These are phyloP conservation scores for Penicillium sp. DNA, from an alignment of 2,329 filamentous ascomycete species.

Conservation along the genomic window DNA sequence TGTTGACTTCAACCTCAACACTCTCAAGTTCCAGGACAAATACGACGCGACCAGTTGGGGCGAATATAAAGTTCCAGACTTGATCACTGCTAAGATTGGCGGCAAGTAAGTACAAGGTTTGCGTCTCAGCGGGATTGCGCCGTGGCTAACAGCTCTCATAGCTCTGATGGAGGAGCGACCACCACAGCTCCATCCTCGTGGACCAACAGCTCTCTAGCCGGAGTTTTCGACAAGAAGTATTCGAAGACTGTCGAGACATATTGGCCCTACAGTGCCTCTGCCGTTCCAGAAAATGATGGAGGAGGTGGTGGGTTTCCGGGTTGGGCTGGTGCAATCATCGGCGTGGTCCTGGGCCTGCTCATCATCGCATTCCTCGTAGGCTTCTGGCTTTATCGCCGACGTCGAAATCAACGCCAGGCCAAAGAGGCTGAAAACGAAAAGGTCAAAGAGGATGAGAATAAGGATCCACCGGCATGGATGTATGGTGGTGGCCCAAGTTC, in stretches of 20 bases:
- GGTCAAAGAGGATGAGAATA: background rate
- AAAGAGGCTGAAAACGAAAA: background rate
- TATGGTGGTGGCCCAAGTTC: constrained; percentile 1
- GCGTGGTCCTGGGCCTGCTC: constrained; percentile 24
- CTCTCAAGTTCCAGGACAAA: constrained; percentile 12
- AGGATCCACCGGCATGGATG: background rate
- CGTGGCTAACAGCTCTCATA: constrained; percentile 12
- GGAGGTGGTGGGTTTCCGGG: constrained; percentile 46
- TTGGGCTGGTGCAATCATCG: constrained; percentile 60
- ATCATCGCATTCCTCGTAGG: constrained; percentile 12
- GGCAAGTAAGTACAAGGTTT: constrained; percentile 30
- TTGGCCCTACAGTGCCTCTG: constrained; percentile 58
- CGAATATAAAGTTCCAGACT: constrained; percentile 16
- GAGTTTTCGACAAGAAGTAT: constrained; percentile 60
- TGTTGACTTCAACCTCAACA: constrained; percentile 22
- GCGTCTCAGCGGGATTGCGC: too few relatives aligned
- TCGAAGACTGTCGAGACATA: constrained; percentile 56
- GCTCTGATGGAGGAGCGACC: constrained; percentile 35
- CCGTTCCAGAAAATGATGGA: constrained; percentile 5
- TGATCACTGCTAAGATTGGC: constrained; percentile 34
- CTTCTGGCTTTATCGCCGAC: constrained; percentile 22
- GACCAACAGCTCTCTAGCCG: constrained; percentile 50
- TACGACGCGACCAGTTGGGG: constrained; percentile 19
- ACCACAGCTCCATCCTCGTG: constrained; percentile 41
- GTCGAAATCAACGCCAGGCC: background rate